Base-by-base conservation (phyloP, 257 asterid species). In the Thymus mandschuricus region DNA sequence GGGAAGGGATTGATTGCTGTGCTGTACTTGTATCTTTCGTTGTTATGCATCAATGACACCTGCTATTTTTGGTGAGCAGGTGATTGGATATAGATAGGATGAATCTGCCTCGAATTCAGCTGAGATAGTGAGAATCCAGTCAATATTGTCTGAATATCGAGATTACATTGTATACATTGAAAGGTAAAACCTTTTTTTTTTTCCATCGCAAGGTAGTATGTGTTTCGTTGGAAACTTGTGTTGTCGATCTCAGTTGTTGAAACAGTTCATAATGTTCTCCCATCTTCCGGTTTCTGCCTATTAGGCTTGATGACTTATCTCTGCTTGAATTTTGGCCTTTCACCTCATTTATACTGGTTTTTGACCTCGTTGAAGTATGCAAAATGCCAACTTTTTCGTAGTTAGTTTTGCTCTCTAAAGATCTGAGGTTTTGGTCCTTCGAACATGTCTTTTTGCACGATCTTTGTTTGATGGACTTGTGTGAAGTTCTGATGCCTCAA, bases 31-130 rank as follows among this genome's bases (percentile, higher is more conserved):
- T n/a, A 41, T 13, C 3, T 9, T 60, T 8, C 46, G 55, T 27
- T 13, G 31, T 67, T 72, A 9, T 64, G 70, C 67, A 56, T 74
- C 62, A 49, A 21, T 57, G 46, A 21, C 44, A 29, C 21, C 64
- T 69, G 52, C 59, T 27, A 60, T 58, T 49, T 60, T 64, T 59
- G 64, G 66, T 59, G 28, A 27, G 57, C n/a, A 60, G 68, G 75
- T 58, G 49, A 55, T 15, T 31, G 45, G 13, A 28, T 8, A 49
- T 54, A 21, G 66, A 58, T 41, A 11, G 55, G 44, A 63, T 6
- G 46, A 43, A 50, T 40, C 8, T 38, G 44, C 30, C 31, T 74
- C 40, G 1, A 40, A 38, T 41, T 70, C 52, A 9, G 30, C n/a
- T 30, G 30, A 72, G 59, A 33, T 33, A 60, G 31, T 49, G 69